Evolutionary conservation across 805 yeast genomes (phyloP).

Genomic region (Saccharomycopsis synnaedendra): DNA sequence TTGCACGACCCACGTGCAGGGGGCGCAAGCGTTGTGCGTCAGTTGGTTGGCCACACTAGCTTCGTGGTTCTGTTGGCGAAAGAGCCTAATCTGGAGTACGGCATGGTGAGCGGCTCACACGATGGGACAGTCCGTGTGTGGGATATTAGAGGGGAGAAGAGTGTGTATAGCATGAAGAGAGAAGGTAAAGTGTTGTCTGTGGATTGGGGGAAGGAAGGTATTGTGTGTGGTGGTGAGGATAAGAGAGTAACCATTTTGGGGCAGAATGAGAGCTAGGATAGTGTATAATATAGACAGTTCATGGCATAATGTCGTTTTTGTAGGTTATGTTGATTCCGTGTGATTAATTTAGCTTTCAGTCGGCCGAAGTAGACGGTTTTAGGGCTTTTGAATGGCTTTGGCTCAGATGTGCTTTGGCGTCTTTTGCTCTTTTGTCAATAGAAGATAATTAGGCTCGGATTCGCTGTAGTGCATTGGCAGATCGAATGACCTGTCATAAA

Average conservation of each 20-base stretch:
- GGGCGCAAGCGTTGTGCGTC: constrained; percentile 41
- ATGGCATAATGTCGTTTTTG: too few species aligned
- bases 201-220: constrained; percentile 74
- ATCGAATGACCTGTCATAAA: too few species aligned
- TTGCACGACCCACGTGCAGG: constrained; percentile 85
- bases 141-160: constrained; percentile 83
- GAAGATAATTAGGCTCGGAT: too few species aligned
- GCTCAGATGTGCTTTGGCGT: too few species aligned
- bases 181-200: constrained; percentile 77
- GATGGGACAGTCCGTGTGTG: constrained; percentile 93
- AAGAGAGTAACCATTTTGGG: constrained; percentile 67
- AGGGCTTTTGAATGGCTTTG: too few species aligned
- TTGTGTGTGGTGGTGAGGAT: constrained; percentile 89
- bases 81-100: constrained; percentile 66
- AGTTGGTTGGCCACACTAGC: constrained; percentile 81
- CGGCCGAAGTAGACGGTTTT: too few species aligned
- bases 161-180: constrained; percentile 75
- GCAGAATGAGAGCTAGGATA: constrained; percentile 27
- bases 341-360: too few species aligned
- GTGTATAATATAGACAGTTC: not conserved
- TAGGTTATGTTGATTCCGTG: too few species aligned
- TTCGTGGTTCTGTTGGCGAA: constrained; percentile 74
- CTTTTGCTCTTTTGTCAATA: too few species aligned
- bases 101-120: constrained; percentile 87
- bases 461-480: too few species aligned